phyloP scores from a whole-genome alignment of 2,329 filamentous ascomycete genomes.

The Epichloe sibirici region DNA sequence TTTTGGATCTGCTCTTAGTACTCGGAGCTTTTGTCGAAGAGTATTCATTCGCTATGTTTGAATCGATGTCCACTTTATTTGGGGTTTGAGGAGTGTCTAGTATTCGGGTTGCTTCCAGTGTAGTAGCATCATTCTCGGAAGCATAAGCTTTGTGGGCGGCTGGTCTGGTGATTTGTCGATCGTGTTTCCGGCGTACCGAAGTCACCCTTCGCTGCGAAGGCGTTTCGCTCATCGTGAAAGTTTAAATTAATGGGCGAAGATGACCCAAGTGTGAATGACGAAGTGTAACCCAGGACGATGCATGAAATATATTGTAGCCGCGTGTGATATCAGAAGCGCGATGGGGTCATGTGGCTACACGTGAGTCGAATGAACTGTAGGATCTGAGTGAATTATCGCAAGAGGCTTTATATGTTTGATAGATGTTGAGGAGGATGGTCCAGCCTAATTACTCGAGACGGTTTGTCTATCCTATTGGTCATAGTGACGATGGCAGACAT shows the following conservation, averaged over 20 bases:
- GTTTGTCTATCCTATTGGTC: background rate
- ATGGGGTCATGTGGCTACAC: background rate
- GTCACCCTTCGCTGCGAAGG: slow-evolving; percentile 13
- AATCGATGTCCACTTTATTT: slow-evolving; percentile 27
- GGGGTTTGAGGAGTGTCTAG: slow-evolving; percentile 32
- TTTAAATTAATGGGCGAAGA: background rate
- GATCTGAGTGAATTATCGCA: background rate
- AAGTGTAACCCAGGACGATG: background rate
- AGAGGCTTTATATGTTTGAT: background rate
- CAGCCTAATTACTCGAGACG: background rate
- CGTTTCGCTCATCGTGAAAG: slow-evolving; percentile 4
- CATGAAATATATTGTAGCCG: background rate
- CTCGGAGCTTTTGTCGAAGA: slow-evolving; percentile 17
- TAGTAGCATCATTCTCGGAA: slow-evolving; percentile 40
- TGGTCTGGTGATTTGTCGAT: slow-evolving; percentile 27
- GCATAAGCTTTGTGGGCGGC: slow-evolving; percentile 42
- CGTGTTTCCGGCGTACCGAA: slow-evolving; percentile 25
- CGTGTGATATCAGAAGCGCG: background rate
- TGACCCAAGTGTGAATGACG: background rate
- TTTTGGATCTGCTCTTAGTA: slow-evolving; percentile 19
- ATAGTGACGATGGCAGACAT: background rate
- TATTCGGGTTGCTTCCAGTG: slow-evolving; percentile 21
- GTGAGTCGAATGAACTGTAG: background rate
- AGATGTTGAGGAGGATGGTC: background rate
- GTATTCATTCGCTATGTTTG: slow-evolving; percentile 17